These are phyloP conservation scores for Olyra latifolia DNA, from an alignment of 176 grass and related monocot genomes.

Conservation along the genomic window DNA sequence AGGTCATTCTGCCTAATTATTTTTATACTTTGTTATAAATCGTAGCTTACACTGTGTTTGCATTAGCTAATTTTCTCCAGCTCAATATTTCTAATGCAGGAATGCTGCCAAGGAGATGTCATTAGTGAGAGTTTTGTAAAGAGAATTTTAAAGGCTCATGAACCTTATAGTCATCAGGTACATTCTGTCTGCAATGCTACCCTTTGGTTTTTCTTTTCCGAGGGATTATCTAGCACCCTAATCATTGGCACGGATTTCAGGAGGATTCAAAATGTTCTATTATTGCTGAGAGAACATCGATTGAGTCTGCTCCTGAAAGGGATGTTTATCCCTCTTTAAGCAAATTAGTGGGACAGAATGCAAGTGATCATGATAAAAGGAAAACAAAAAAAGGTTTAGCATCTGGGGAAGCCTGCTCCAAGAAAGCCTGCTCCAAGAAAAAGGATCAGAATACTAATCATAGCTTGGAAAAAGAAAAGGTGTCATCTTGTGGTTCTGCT, in stretches of 20 bases:
- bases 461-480: constrained; percentile 58
- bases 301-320: constrained; percentile 47
- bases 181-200: constrained; percentile 22
- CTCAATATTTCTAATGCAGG: constrained; percentile 41
- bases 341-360: constrained; percentile 34
- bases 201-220: constrained; percentile 20
- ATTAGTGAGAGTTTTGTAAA: constrained; percentile 72
- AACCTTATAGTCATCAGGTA: constrained; percentile 56
- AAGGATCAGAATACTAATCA: constrained; percentile 36
- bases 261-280: constrained; percentile 33
- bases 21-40: constrained; percentile 7
- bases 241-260: constrained; percentile 27
- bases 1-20: constrained; percentile 33
- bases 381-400: constrained; percentile 28
- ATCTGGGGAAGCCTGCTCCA: constrained; percentile 31
- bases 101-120: constrained; percentile 40
- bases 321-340: constrained; percentile 42
- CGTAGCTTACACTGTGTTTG: constrained; percentile 11
- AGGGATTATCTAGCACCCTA: background rate
- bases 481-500: constrained; percentile 87
- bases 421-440: constrained; percentile 51
- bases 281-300: constrained; percentile 45
- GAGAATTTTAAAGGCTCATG: constrained; percentile 67
- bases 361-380: constrained; percentile 37
- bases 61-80: constrained; percentile 23